Percentiles rank a stretch among this genome's conserved stretches.
These are phyloP conservation scores for Basidiobolus meristosporus DNA, from an alignment of 371 early-diverging fungal genomes.

Conservation along the genomic window DNA sequence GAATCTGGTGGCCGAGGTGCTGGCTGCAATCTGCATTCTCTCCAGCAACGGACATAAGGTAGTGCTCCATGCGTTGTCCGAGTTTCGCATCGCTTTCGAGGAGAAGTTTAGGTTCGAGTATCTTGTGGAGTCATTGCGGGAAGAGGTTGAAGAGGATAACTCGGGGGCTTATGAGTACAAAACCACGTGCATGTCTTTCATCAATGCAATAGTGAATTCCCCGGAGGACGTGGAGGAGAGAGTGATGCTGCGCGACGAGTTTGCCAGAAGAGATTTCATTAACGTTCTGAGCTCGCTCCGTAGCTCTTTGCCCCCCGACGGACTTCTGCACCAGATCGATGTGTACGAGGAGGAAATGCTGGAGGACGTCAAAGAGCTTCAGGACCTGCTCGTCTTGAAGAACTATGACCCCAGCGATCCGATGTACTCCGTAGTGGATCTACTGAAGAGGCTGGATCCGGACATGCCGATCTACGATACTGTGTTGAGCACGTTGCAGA, in stretches of 20 bases:
- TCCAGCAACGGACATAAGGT: constrained; percentile 21
- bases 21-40: constrained; percentile 24
- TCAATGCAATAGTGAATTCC: constrained; percentile 27
- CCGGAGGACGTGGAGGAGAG: constrained; percentile 27
- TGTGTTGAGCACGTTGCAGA: too few species aligned
- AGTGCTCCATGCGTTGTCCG: constrained; percentile 23
- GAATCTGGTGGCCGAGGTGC: constrained; percentile 20
- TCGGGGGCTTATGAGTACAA: constrained; percentile 17
- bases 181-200: constrained; percentile 21
- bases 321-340: constrained; percentile 15
- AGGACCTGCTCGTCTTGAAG: constrained; percentile 10
- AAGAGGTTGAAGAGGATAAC: constrained; percentile 2
- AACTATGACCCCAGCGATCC: background rate
- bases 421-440: too few species aligned
- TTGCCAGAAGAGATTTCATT: constrained; percentile 31
- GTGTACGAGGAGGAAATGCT: constrained; percentile 20
- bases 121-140: constrained; percentile 19
- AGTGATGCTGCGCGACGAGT: constrained; percentile 21
- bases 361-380: constrained; percentile 23
- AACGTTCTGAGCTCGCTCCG: constrained; percentile 17
- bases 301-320: constrained; percentile 15
- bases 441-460: too few species aligned
- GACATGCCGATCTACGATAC: too few species aligned
- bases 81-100: constrained; percentile 20
- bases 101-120: constrained; percentile 44